phyloP scores from a whole-genome alignment of 257 asterid genomes.

The Scutellaria minor region DNA sequence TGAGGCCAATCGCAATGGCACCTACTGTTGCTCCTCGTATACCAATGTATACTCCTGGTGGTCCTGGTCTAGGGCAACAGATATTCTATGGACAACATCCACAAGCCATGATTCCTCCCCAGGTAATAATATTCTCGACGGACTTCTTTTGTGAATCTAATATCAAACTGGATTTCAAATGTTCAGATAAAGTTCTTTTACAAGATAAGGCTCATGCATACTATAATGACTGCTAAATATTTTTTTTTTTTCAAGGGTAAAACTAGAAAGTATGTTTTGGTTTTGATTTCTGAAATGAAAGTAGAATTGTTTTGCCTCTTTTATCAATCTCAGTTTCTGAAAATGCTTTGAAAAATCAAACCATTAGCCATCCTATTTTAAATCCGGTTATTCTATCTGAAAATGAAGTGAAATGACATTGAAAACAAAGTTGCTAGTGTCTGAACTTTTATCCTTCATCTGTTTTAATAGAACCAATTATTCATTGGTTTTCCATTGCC shows the following conservation, averaged over 20 bases:
- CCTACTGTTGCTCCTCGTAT: constrained; percentile 81
- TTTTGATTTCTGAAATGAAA: constrained; percentile 2
- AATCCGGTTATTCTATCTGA: not conserved
- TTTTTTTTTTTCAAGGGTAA: not conserved
- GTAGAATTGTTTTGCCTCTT: not conserved
- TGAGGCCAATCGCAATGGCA: constrained; percentile 77
- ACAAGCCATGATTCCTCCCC: constrained; percentile 79
- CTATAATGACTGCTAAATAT: not conserved
- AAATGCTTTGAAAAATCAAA: not conserved
- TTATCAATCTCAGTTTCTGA: not conserved
- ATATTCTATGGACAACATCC: constrained; percentile 90
- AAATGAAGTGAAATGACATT: not conserved
- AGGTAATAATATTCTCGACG: constrained; percentile 48
- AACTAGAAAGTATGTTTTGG: not conserved
- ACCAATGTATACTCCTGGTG: constrained; percentile 74
- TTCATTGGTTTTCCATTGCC: too few species aligned
- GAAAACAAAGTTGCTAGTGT: too few species aligned
- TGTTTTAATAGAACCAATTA: too few species aligned
- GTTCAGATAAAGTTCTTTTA: not conserved
- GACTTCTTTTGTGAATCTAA: constrained; percentile 17
- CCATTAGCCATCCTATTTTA: not conserved
- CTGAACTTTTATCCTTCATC: too few species aligned
- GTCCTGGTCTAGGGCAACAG: constrained; percentile 91
- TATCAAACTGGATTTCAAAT: constrained; percentile 1
- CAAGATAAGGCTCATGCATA: not conserved